A percentile compares a stretch with the other conserved stretches of the same genome.
Evolutionary conservation across 2,329 filamentous ascomycete species (phyloP).

Genomic region (Sphaerulina vaccinii): DNA sequence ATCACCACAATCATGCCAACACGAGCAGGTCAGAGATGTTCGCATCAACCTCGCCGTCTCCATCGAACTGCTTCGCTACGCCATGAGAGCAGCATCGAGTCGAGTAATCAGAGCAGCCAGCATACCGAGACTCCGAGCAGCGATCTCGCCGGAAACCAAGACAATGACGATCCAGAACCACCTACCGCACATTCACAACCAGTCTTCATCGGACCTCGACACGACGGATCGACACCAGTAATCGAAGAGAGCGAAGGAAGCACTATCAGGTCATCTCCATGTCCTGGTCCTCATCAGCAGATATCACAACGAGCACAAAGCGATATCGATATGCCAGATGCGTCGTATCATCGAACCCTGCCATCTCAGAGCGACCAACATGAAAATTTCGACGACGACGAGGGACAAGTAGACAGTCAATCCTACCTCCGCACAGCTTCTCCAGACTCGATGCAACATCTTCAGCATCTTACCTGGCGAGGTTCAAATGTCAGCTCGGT

Average conservation of each 20-base stretch:
- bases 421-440: too few relatives aligned
- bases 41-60: neutral
- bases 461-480: too few relatives aligned
- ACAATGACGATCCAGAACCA: neutral
- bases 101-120: neutral
- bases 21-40: neutral
- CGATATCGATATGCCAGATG: conserved; percentile 4
- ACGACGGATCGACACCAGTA: conserved; percentile 4
- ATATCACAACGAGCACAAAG: neutral
- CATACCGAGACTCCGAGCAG: too few relatives aligned
- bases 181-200: neutral
- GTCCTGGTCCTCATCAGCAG: neutral
- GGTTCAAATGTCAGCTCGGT: neutral
- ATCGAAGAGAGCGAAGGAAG: neutral
- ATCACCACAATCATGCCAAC: neutral
- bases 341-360: neutral
- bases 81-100: conserved; percentile 5
- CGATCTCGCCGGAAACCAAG: too few relatives aligned
- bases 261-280: neutral
- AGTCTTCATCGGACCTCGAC: neutral
- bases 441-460: too few relatives aligned
- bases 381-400: neutral
- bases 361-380: too few relatives aligned
- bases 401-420: neutral
- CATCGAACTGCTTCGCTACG: conserved; percentile 3